phyloP scores from a whole-genome alignment of 441 rosid genomes.

The Eruca vesicaria region DNA sequence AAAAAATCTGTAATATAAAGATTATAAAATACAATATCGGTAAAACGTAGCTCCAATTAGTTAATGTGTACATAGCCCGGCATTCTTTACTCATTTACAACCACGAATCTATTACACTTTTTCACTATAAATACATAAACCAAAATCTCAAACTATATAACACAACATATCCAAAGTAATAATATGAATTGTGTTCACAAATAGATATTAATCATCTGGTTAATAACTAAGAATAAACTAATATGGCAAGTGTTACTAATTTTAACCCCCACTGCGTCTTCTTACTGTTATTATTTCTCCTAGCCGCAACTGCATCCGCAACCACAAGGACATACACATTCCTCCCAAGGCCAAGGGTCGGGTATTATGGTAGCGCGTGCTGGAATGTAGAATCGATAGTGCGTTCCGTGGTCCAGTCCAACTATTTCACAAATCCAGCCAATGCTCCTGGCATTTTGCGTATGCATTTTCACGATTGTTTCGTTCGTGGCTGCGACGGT shows the following conservation, averaged over 20 bases:
- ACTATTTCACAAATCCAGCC: conserved; percentile 33
- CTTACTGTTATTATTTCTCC: conserved; percentile 23
- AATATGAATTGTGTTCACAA: background rate
- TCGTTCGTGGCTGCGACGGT: conserved; percentile 59
- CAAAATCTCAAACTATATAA: background rate
- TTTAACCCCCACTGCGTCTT: background rate
- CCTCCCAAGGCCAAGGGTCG: conserved; percentile 25
- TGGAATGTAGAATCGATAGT: conserved; percentile 43
- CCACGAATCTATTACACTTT: background rate
- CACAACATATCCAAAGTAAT: conserved; percentile 6
- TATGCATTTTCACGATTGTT: conserved; percentile 60
- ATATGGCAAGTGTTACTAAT: conserved; percentile 5
- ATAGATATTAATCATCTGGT: background rate
- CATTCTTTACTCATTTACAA: conserved; percentile 16
- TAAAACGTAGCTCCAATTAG: conserved; percentile 20
- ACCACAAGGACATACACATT: background rate
- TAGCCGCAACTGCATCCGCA: background rate
- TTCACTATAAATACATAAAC: conserved; percentile 21
- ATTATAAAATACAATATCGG: background rate
- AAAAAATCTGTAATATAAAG: background rate
- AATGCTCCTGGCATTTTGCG: conserved; percentile 58
- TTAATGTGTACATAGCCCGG: conserved; percentile 18
- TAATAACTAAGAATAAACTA: background rate
- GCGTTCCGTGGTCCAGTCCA: conserved; percentile 37
- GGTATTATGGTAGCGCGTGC: conserved; percentile 28